Evolutionary conservation across 805 yeast genomes (phyloP), one percentile per base, ranked within the genome.

Genomic region (Wickerhamiella azymoides): DNA sequence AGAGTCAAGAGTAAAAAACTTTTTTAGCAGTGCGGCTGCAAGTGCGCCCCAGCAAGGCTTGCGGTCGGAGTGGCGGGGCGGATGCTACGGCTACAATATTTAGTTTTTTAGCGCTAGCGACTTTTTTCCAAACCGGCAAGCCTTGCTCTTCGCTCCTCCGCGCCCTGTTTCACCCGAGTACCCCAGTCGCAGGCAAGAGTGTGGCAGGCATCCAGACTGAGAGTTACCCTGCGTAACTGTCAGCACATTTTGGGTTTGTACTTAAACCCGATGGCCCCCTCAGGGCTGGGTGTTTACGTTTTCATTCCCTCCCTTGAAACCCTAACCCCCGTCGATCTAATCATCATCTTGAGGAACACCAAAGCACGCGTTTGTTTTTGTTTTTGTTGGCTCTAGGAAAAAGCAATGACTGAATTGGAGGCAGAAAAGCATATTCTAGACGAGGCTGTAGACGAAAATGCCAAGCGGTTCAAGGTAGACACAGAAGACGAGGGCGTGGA

Each of bases 401-500:
- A n/a, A 13, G 33, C 33, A 30, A 30, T 30, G 33, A 30, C 16
- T 11, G 33, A 30, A 13, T 30, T 30, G 33, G 33, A 30, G 33
- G 33, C 16, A 30, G 48, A 51, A n/a, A 47, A 51, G 36, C 50
- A 49, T 24, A 49, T 45, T 39, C 50, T 46, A 10, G 55, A 54
- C 16, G 57, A 49, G 2, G 55, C 49, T 6, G 51, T 35, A 14
- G 53, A 48, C 25, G 45, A 44, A 5, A 40, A 51, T 3, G 38
- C 40, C 14, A 52, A 52, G 25, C 45, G 47, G 35, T 37, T 32
- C 38, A 50, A 21, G 36, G n/a, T 36, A 1, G 47, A 52, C 24
- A 21, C 24, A 21, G 24, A 21, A 9, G 49, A 28, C 25, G 46
- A 38, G 24, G 21, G 28, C 27, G 26, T 14, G 9, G 16, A 19